phyloP scores from a whole-genome alignment of 192 early-diverging fungal species.

The Haplosporangium gracile region DNA sequence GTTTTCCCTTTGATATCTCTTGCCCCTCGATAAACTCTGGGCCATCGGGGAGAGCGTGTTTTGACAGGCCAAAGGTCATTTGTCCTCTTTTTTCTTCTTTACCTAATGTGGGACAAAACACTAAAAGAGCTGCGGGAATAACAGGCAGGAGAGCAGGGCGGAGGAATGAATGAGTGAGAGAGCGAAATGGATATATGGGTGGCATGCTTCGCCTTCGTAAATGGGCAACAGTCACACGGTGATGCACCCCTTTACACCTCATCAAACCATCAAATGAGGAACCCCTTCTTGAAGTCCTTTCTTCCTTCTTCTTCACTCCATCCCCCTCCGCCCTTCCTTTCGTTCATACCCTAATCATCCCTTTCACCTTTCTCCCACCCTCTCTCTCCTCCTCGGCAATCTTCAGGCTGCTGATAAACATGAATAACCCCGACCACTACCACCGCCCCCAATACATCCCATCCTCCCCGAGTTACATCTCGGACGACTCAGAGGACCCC shows the following conservation, averaged over 20 bases:
- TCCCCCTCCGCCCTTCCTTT: not conserved
- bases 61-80: constrained; percentile 6
- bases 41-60: not conserved
- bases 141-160: not conserved
- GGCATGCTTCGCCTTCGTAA: constrained; percentile 6
- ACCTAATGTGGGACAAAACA: constrained; percentile 3
- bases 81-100: not conserved
- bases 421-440: constrained; percentile 1
- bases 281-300: not conserved
- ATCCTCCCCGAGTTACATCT: constrained; percentile 19
- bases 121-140: not conserved
- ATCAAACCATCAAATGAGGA: not conserved
- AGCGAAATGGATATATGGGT: not conserved
- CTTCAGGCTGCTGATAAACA: not conserved
- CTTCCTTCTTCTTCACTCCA: not conserved
- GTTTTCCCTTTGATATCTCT: not conserved
- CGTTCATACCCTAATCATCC: not conserved
- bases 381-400: not conserved
- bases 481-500: constrained; percentile 34
- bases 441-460: not conserved
- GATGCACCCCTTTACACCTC: not conserved
- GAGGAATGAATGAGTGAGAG: too few relatives aligned
- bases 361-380: not conserved
- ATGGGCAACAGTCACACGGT: constrained; percentile 1
- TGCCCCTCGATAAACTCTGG: not conserved